These are phyloP conservation scores for Plantago lanceolata DNA, from an alignment of 305 asterid genomes.

Conservation along the genomic window DNA sequence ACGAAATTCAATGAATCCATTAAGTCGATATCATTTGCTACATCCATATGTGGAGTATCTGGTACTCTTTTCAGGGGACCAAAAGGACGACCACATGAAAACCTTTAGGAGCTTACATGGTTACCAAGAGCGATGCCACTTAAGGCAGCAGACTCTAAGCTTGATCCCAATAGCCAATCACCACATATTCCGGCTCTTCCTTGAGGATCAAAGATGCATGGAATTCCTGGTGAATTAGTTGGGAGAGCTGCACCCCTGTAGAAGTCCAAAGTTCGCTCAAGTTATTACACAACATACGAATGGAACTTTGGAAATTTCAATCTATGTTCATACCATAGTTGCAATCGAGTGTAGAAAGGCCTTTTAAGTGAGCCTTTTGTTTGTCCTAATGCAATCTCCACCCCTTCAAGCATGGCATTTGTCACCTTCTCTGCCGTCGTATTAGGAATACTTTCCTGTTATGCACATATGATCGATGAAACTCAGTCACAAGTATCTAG, in stretches of 20 bases:
- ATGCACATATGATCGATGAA: constrained; percentile 13
- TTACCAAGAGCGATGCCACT: constrained; percentile 95
- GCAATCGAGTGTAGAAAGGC: constrained; percentile 74
- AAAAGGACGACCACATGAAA: too few relatives aligned
- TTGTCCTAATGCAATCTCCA: constrained; percentile 77
- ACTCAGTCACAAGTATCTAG: constrained; percentile 9
- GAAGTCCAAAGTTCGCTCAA: constrained; percentile 18
- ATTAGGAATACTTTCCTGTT: constrained; percentile 82
- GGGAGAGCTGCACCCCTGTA: constrained; percentile 99
- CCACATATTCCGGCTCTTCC: constrained; percentile 99
- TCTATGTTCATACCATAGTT: constrained; percentile 60
- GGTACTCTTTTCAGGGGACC: too few relatives aligned
- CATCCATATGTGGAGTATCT: too few relatives aligned
- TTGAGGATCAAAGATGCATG: constrained; percentile 87
- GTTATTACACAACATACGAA: background rate
- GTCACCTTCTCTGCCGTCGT: constrained; percentile 76
- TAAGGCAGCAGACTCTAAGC: constrained; percentile 85
- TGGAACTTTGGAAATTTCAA: too few relatives aligned
- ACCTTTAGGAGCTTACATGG: constrained; percentile 52
- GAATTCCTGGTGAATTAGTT: constrained; percentile 69
- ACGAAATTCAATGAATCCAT: background rate
- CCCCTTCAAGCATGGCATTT: constrained; percentile 81
- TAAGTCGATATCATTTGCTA: background rate
- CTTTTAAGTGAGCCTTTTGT: constrained; percentile 46
- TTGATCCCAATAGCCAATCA: constrained; percentile 94